Evolutionary conservation across 345 rosid species (phyloP).

Genomic region (Draba incana): DNA sequence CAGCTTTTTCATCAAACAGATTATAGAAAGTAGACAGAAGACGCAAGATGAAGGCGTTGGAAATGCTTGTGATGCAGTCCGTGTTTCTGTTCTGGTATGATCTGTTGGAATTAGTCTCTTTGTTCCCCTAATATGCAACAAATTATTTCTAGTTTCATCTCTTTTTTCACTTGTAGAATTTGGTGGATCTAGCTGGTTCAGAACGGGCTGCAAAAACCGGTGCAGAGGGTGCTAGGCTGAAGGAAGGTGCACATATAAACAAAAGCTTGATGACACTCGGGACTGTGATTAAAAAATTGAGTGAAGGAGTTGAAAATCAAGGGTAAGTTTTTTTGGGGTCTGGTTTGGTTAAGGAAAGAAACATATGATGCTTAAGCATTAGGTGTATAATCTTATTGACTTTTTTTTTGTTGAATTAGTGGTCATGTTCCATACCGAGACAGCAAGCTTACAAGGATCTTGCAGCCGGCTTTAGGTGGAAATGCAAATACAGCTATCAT

Average conservation of each 20-base stretch:
- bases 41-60: slow-evolving; percentile 60
- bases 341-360: slow-evolving; percentile 4
- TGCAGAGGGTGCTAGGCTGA: slow-evolving; percentile 94
- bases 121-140: slow-evolving; percentile 13
- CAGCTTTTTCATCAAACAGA: slow-evolving; percentile 46
- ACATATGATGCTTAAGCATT: background rate
- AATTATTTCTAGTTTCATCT: slow-evolving; percentile 6
- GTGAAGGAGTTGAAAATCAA: slow-evolving; percentile 94
- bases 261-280: slow-evolving; percentile 96
- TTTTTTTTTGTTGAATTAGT: slow-evolving; percentile 49
- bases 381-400: slow-evolving; percentile 1
- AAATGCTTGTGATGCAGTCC: slow-evolving; percentile 87
- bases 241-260: slow-evolving; percentile 95
- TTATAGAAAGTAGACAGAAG: slow-evolving; percentile 90
- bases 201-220: slow-evolving; percentile 99
- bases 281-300: slow-evolving; percentile 87
- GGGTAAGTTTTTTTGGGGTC: slow-evolving; percentile 52
- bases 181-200: slow-evolving; percentile 99
- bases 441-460: slow-evolving; percentile 95
- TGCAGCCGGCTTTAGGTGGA: slow-evolving; percentile 98
- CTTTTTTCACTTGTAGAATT: slow-evolving; percentile 55
- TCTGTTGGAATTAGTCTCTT: slow-evolving; percentile 28
- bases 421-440: slow-evolving; percentile 98
- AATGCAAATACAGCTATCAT: slow-evolving; percentile 98
- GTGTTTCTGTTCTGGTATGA: slow-evolving; percentile 87